Percentiles rank a stretch among this genome's conserved stretches.
Evolutionary conservation across 2,329 filamentous ascomycete genomes (phyloP).

Genomic region (Lachnellula cervina): DNA sequence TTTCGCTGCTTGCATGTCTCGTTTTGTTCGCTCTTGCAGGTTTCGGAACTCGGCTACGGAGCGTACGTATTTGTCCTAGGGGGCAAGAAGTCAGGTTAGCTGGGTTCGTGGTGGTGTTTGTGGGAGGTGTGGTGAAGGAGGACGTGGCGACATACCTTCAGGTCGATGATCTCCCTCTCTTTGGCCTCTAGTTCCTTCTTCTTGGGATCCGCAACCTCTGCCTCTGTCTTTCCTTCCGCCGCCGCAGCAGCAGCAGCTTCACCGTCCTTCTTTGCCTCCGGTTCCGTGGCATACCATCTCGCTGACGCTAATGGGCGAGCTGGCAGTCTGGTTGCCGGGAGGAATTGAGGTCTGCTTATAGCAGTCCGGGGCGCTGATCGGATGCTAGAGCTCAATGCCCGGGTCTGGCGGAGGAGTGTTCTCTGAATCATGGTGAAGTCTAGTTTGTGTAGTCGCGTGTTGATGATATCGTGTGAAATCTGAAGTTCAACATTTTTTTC

Average conservation of each 20-base stretch:
- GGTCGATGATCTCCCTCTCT: slow-evolving; percentile 68
- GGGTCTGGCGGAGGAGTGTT: slow-evolving; percentile 44
- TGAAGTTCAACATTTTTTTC: neutral
- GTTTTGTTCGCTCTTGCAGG: slow-evolving; percentile 88
- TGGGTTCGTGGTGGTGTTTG: neutral
- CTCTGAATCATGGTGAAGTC: slow-evolving; percentile 43
- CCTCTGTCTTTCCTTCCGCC: slow-evolving; percentile 33
- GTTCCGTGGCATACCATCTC: slow-evolving; percentile 36
- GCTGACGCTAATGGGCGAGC: slow-evolving; percentile 17
- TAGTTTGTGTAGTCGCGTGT: slow-evolving; percentile 13
- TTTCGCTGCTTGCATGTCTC: slow-evolving; percentile 80
- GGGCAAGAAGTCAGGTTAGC: neutral
- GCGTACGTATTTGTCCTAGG: slow-evolving; percentile 88
- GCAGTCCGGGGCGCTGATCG: slow-evolving; percentile 20
- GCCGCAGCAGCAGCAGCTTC: slow-evolving; percentile 28
- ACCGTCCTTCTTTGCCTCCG: slow-evolving; percentile 40
- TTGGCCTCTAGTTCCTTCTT: slow-evolving; percentile 68
- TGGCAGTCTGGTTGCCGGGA: slow-evolving; percentile 33
- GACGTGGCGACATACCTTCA: slow-evolving; percentile 63
- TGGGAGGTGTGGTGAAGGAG: neutral
- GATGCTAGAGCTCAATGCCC: slow-evolving; percentile 36
- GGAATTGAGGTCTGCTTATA: slow-evolving; percentile 34
- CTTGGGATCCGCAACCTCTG: slow-evolving; percentile 38
- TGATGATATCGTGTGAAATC: slow-evolving; percentile 7
- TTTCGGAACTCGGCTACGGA: slow-evolving; percentile 96